Percentiles rank a stretch among this genome's conserved stretches.
Evolutionary conservation across 176 grass and related monocot genomes (phyloP).

Genomic region (Microstegium vimineum): DNA sequence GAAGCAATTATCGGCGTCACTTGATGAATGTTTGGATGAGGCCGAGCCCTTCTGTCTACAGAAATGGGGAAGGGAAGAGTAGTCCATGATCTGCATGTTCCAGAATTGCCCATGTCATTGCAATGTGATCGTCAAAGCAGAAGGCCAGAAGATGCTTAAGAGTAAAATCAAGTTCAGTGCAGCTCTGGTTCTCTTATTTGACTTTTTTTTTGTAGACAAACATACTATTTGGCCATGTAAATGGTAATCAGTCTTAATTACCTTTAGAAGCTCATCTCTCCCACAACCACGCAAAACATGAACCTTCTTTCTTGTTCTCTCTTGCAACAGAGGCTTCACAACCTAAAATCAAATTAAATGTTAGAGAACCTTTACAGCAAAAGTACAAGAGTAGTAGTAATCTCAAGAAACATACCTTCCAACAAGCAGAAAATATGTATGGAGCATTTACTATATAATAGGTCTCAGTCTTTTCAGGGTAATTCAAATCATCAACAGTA

Average conservation of each 20-base stretch:
- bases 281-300: conserved; percentile 70
- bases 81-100: conserved; percentile 77
- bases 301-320: conserved; percentile 88
- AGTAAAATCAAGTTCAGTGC: not conserved
- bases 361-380: not conserved
- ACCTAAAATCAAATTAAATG: conserved; percentile 46
- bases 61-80: conserved; percentile 74
- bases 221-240: not conserved
- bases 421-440: conserved; percentile 93
- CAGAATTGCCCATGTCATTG: not conserved
- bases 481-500: conserved; percentile 87
- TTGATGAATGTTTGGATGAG: conserved; percentile 40
- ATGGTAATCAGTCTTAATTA: conserved; percentile 9
- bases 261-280: conserved; percentile 82
- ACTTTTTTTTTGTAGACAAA: not conserved
- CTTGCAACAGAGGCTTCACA: conserved; percentile 95
- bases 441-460: conserved; percentile 98
- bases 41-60: conserved; percentile 58
- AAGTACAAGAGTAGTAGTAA: not conserved
- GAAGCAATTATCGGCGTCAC: conserved; percentile 40
- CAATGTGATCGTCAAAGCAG: not conserved
- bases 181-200: not conserved
- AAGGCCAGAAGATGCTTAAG: not conserved
- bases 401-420: conserved; percentile 55
- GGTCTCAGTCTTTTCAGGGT: conserved; percentile 83